These are phyloP conservation scores for Boechera stricta DNA, from an alignment of 345 rosid genomes.

Conservation along the genomic window DNA sequence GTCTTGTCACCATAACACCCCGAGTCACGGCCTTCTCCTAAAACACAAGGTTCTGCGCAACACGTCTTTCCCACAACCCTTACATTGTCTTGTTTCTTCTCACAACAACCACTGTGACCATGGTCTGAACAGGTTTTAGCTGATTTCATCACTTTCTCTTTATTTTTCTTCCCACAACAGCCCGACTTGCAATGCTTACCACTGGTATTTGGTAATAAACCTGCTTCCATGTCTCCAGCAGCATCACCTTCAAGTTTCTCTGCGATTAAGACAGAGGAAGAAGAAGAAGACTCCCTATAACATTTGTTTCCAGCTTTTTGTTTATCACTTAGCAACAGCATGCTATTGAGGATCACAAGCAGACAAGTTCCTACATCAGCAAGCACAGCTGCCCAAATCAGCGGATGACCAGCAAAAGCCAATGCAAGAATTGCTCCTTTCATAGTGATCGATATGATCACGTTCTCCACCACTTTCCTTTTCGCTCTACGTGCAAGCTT, in stretches of 20 bases:
- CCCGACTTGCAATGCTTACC: conserved; percentile 37
- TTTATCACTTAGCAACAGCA: conserved; percentile 59
- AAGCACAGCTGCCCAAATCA: conserved; percentile 91
- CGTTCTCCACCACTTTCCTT: conserved; percentile 75
- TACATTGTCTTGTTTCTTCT: conserved; percentile 36
- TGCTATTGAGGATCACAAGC: conserved; percentile 82
- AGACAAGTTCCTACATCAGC: conserved; percentile 90
- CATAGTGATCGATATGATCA: conserved; percentile 61
- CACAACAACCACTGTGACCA: conserved; percentile 43
- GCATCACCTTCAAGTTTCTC: conserved; percentile 31
- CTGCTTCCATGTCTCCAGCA: conserved; percentile 38
- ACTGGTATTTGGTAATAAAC: conserved; percentile 30
- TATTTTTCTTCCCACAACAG: conserved; percentile 41
- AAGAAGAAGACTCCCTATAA: conserved; percentile 25
- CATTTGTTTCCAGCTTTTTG: conserved; percentile 26
- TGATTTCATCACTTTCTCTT: conserved; percentile 26
- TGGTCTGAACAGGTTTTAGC: conserved; percentile 16
- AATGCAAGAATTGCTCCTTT: conserved; percentile 69
- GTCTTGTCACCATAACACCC: conserved; percentile 41
- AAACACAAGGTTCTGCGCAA: conserved; percentile 13
- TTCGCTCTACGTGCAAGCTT: conserved; percentile 60
- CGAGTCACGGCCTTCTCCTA: conserved; percentile 12
- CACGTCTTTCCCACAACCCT: conserved; percentile 22
- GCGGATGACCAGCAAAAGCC: conserved; percentile 84
- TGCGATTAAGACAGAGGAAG: not conserved